Conservation (phyloP, 2,329 filamentous ascomycete genomes). For the Beauveria scarabaeidicola region DNA sequence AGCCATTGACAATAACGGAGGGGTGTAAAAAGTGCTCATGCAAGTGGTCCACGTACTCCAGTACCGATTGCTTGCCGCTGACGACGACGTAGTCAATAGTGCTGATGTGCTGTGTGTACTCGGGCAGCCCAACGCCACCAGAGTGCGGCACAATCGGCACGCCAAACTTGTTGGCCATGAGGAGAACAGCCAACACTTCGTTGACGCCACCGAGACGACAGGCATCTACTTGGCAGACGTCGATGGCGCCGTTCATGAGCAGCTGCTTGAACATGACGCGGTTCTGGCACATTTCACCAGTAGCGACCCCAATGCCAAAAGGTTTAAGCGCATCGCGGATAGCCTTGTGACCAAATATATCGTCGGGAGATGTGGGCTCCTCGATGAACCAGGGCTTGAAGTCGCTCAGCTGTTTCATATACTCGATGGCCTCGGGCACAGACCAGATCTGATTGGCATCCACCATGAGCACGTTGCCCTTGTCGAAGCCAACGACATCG, state of each 20-base stretch:
- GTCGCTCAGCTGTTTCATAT: conserved; percentile 73
- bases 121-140: conserved; percentile 80
- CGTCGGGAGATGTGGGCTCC: conserved; percentile 84
- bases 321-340: conserved; percentile 72
- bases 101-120: conserved; percentile 88
- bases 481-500: conserved; percentile 73
- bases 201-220: conserved; percentile 86
- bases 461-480: conserved; percentile 80
- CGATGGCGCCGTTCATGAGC: conserved; percentile 69
- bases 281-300: conserved; percentile 94
- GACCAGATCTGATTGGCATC: conserved; percentile 93
- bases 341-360: conserved; percentile 80
- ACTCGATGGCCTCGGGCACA: conserved; percentile 77
- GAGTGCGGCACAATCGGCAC: conserved; percentile 84
- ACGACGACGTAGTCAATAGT: conserved; percentile 91
- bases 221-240: conserved; percentile 83
- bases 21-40: conserved; percentile 91
- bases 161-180: conserved; percentile 71
- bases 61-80: conserved; percentile 67
- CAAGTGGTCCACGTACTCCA: conserved; percentile 89
- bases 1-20: conserved; percentile 70
- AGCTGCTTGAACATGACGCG: conserved; percentile 91
- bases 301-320: conserved; percentile 73
- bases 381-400: conserved; percentile 94
- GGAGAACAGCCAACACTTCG: conserved; percentile 80